Conservation (phyloP, 768 basidiomycete genomes). For the Hypholoma fasciculare region DNA sequence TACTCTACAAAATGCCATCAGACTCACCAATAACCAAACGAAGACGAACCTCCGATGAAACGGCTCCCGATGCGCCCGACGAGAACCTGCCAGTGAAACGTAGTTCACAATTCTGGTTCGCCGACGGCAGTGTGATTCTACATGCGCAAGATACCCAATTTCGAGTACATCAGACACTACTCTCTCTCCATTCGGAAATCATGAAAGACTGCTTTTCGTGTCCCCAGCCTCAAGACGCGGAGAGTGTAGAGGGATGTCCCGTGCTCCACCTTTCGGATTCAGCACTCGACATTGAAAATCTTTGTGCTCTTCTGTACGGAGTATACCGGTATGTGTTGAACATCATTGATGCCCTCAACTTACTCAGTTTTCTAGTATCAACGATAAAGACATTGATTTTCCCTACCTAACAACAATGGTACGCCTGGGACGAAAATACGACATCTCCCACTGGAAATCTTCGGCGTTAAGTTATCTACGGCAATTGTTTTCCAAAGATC, state of each 20-base stretch:
- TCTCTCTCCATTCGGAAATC: background rate
- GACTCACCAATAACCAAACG: too few relatives aligned
- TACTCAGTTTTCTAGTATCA: background rate
- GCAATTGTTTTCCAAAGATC: background rate
- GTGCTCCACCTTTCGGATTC: background rate
- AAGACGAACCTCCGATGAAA: too few relatives aligned
- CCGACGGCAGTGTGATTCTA: slow-evolving; percentile 17
- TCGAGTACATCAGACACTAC: slow-evolving; percentile 12
- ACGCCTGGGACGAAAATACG: background rate
- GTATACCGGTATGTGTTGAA: background rate
- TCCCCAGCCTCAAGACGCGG: background rate
- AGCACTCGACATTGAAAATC: background rate
- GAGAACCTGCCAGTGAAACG: background rate
- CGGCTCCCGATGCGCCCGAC: too few relatives aligned
- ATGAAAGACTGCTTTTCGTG: slow-evolving; percentile 13
- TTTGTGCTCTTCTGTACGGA: background rate
- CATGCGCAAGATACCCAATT: slow-evolving; percentile 13
- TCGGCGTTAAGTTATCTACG: background rate
- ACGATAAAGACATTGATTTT: background rate
- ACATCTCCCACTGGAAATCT: background rate
- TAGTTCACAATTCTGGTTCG: slow-evolving; percentile 13
- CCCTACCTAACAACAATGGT: background rate
- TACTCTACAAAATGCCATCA: too few relatives aligned
- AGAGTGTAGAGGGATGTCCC: background rate
- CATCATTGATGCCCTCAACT: too few relatives aligned